Percentiles rank a stretch among this genome's conserved stretches.
These are phyloP conservation scores for Podila verticillata DNA, from an alignment of 192 early-diverging fungal genomes.

Conservation along the genomic window DNA sequence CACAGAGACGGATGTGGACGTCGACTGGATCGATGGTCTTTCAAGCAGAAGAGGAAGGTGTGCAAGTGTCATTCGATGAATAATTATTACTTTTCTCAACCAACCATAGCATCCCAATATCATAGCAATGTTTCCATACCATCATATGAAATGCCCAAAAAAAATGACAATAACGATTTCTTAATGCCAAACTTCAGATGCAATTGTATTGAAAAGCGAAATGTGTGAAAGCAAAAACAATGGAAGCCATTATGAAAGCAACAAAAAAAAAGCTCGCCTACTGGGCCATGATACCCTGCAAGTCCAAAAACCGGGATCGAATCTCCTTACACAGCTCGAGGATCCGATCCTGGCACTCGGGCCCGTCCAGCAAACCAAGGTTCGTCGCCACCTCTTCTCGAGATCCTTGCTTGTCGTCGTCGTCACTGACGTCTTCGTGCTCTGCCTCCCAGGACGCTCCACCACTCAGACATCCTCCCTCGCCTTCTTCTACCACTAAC, in stretches of 20 bases:
- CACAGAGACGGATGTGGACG: constrained; percentile 34
- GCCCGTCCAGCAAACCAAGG: not conserved
- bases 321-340: constrained; percentile 17
- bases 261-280: not conserved
- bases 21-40: constrained; percentile 27
- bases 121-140: too few species aligned
- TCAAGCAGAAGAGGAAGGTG: not conserved
- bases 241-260: too few species aligned
- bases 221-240: too few species aligned
- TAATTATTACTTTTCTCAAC: too few species aligned
- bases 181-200: too few species aligned
- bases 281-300: constrained; percentile 10
- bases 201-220: too few species aligned
- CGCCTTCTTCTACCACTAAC: not conserved
- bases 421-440: too few species aligned
- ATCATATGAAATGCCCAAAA: not conserved
- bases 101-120: too few species aligned
- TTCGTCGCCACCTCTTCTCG: not conserved
- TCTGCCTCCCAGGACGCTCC: too few species aligned
- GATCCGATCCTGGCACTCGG: constrained; percentile 11
- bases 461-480: not conserved
- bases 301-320: not conserved
- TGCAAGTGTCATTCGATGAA: too few species aligned
- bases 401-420: not conserved
- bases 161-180: not conserved